Conservation (phyloP, 1,284 basidiomycete species). For the Afroboletus lepidellus region DNA sequence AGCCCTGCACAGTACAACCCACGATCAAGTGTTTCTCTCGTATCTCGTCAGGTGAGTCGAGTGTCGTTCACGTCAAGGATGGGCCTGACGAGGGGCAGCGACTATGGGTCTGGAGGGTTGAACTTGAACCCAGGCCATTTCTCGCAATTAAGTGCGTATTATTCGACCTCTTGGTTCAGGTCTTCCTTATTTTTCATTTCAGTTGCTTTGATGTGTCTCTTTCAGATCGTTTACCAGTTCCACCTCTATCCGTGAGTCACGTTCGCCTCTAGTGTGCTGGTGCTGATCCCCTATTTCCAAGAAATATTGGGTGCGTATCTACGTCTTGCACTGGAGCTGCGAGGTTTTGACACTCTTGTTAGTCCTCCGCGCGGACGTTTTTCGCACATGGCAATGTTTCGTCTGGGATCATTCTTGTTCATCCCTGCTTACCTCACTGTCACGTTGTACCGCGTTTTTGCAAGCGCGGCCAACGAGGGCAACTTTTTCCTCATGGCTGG, state of each 20-base stretch:
- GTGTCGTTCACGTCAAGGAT: not conserved
- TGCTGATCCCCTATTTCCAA: constrained; percentile 19
- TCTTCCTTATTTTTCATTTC: not conserved
- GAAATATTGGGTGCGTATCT: constrained; percentile 54
- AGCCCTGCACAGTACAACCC: constrained; percentile 79
- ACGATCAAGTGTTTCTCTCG: constrained; percentile 81
- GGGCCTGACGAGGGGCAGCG: constrained; percentile 39
- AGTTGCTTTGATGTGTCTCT: constrained; percentile 81
- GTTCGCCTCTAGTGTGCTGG: constrained; percentile 10
- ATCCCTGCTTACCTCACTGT: constrained; percentile 78
- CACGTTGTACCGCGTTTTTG: constrained; percentile 65
- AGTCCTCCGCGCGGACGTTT: constrained; percentile 74
- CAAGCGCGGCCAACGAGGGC: constrained; percentile 56
- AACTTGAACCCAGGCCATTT: constrained; percentile 78
- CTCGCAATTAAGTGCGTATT: constrained; percentile 75
- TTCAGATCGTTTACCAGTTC: constrained; percentile 81
- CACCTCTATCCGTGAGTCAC: constrained; percentile 77
- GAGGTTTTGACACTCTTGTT: constrained; percentile 14
- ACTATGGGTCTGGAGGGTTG: constrained; percentile 69
- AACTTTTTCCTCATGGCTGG: constrained; percentile 71
- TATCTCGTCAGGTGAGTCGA: constrained; percentile 75
- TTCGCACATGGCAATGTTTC: constrained; percentile 83
- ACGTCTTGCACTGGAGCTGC: constrained; percentile 6
- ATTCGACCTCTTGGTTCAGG: not conserved
- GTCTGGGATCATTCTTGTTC: constrained; percentile 72